phyloP scores from a whole-genome alignment of 1,284 basidiomycete genomes.

The Vanrija sp. region DNA sequence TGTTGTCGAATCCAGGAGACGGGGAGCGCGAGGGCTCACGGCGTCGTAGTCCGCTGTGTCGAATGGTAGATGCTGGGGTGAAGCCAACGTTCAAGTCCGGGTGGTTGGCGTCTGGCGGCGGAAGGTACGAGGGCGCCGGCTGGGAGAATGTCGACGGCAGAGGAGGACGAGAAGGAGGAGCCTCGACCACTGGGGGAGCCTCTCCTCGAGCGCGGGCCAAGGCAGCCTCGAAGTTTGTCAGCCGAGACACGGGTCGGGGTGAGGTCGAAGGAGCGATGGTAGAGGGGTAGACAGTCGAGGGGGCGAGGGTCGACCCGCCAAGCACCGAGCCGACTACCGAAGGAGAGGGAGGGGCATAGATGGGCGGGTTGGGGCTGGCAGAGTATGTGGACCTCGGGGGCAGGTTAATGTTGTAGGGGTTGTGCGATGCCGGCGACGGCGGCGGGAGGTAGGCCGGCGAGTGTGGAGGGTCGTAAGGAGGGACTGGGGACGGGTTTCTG shows the following conservation, averaged over 20 bases:
- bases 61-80: slow-evolving; percentile 28
- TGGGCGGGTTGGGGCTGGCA: slow-evolving; percentile 1
- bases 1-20: slow-evolving; percentile 30
- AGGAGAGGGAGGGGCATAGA: not conserved
- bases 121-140: slow-evolving; percentile 34
- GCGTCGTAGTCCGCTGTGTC: slow-evolving; percentile 20
- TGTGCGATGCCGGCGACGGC: not conserved
- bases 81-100: slow-evolving; percentile 37
- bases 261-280: not conserved
- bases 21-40: slow-evolving; percentile 29
- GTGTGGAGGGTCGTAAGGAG: slow-evolving; percentile 10
- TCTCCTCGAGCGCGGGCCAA: slow-evolving; percentile 27
- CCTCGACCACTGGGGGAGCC: not conserved
- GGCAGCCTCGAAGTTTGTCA: slow-evolving; percentile 42
- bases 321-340: too few species aligned
- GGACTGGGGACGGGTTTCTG: slow-evolving; percentile 15
- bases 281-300: not conserved
- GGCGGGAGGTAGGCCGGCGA: not conserved
- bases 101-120: slow-evolving; percentile 42
- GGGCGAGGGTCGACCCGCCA: not conserved
- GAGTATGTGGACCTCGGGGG: not conserved
- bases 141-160: slow-evolving; percentile 4
- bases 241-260: slow-evolving; percentile 1
- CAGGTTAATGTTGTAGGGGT: not conserved
- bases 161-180: not conserved